These are phyloP conservation scores for Suillus subaureus DNA, from an alignment of 768 basidiomycete species.

Conservation along the genomic window DNA sequence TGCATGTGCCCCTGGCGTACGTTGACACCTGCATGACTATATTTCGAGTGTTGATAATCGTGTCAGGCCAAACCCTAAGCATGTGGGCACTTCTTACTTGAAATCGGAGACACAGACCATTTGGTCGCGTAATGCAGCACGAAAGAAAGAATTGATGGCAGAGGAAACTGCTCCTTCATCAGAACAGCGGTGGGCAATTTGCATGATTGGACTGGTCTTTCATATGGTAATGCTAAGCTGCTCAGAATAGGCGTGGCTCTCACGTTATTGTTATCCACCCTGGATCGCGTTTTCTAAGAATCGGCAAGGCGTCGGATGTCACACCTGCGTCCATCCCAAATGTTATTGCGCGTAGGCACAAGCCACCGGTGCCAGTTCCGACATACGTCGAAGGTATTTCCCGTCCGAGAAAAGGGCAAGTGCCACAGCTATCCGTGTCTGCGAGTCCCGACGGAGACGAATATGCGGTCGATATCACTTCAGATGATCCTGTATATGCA, in stretches of 20 bases:
- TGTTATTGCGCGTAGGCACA: slow-evolving; percentile 71
- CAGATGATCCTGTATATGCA: slow-evolving; percentile 65
- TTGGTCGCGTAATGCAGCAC: slow-evolving; percentile 69
- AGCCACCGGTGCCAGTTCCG: slow-evolving; percentile 43
- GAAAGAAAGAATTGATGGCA: slow-evolving; percentile 47
- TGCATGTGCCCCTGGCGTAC: slow-evolving; percentile 78
- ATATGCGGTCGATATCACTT: slow-evolving; percentile 44
- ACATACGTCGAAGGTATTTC: slow-evolving; percentile 52
- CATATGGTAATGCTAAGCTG: slow-evolving; percentile 30
- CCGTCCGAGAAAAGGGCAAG: slow-evolving; percentile 49
- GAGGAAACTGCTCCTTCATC: slow-evolving; percentile 41
- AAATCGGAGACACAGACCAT: slow-evolving; percentile 74
- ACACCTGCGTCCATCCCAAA: slow-evolving; percentile 67
- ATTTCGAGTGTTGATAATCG: slow-evolving; percentile 13
- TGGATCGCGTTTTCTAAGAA: slow-evolving; percentile 71
- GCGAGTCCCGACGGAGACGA: slow-evolving; percentile 47
- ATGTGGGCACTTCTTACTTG: slow-evolving; percentile 75
- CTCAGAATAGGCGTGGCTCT: slow-evolving; percentile 63
- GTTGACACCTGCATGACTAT: slow-evolving; percentile 26
- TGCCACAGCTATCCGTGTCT: slow-evolving; percentile 19
- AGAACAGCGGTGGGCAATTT: slow-evolving; percentile 48
- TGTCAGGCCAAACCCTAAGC: slow-evolving; percentile 75
- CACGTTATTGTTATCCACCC: slow-evolving; percentile 81
- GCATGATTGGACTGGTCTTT: slow-evolving; percentile 14
- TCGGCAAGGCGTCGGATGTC: slow-evolving; percentile 79